phyloP scores from a whole-genome alignment of 306 rosid species.

The Pterocarpus macrocarpus region DNA sequence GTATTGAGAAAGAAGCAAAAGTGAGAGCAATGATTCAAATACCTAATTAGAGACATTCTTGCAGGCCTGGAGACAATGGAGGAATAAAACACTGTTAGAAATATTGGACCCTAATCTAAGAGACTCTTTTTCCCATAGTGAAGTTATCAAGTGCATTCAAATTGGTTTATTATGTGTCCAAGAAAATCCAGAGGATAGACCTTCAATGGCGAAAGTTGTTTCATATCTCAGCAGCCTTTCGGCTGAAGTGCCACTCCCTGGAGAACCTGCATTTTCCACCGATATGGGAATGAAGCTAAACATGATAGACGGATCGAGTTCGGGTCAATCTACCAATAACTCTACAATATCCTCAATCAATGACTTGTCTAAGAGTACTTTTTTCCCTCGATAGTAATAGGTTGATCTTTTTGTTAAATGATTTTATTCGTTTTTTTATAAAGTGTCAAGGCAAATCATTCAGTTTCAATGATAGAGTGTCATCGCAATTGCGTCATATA shows the following conservation, averaged over 20 bases:
- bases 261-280: constrained; percentile 38
- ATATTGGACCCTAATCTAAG: constrained; percentile 50
- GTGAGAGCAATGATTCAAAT: not conserved
- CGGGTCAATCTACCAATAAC: constrained; percentile 13
- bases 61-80: constrained; percentile 61
- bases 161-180: constrained; percentile 43
- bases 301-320: constrained; percentile 9
- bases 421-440: constrained; percentile 3
- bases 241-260: constrained; percentile 41
- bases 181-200: constrained; percentile 46
- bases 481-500: no score
- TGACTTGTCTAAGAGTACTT: constrained; percentile 38
- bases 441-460: not conserved
- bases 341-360: constrained; percentile 36
- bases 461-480: no score
- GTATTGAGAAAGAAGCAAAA: not conserved
- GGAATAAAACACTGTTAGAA: constrained; percentile 37
- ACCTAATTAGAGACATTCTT: constrained; percentile 2
- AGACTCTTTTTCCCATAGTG: constrained; percentile 38
- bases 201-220: constrained; percentile 39
- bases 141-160: constrained; percentile 49
- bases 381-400: constrained; percentile 31
- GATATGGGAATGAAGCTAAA: not conserved
- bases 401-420: not conserved
- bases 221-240: constrained; percentile 25